Evolutionary conservation across 2,329 filamentous ascomycete species (phyloP).

Genomic region (Dothidotthia symphoricarpi): DNA sequence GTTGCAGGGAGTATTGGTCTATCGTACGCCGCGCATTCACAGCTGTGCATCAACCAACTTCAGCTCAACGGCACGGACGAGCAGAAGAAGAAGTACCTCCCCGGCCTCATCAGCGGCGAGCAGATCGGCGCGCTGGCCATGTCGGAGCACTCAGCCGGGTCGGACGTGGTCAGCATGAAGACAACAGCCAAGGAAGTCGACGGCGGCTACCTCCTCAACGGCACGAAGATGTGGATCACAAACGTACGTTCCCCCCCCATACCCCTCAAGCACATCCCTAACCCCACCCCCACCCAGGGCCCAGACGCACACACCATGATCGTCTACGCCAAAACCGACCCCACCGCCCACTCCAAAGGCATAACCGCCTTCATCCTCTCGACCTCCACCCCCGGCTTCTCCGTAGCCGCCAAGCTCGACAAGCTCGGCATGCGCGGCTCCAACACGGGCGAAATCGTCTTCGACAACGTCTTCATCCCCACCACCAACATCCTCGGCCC

Average conservation of each 20-base stretch:
- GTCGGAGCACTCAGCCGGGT: slow-evolving; percentile 87
- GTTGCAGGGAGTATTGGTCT: slow-evolving; percentile 67
- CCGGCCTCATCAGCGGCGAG: slow-evolving; percentile 75
- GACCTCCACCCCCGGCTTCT: slow-evolving; percentile 69
- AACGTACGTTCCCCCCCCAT: slow-evolving; percentile 58
- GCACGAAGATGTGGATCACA: slow-evolving; percentile 99
- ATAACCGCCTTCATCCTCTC: slow-evolving; percentile 95
- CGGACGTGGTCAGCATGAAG: slow-evolving; percentile 95
- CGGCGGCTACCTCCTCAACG: slow-evolving; percentile 81
- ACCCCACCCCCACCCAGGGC: slow-evolving; percentile 45
- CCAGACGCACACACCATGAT: slow-evolving; percentile 90
- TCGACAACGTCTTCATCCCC: slow-evolving; percentile 88
- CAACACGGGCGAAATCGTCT: slow-evolving; percentile 91
- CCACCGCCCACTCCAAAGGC: slow-evolving; percentile 76
- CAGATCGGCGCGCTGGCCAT: slow-evolving; percentile 88
- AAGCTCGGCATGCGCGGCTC: slow-evolving; percentile 98
- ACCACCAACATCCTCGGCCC: slow-evolving; percentile 75
- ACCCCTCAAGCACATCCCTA: background rate
- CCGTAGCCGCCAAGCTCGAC: slow-evolving; percentile 85
- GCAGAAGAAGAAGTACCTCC: slow-evolving; percentile 80
- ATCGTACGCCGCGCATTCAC: slow-evolving; percentile 92
- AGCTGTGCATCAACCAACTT: slow-evolving; percentile 94
- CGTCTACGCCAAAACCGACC: slow-evolving; percentile 95
- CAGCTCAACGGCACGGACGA: slow-evolving; percentile 78
- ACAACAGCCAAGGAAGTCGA: slow-evolving; percentile 76